These are phyloP conservation scores for Colletotrichum sp. DNA, from an alignment of 2,329 filamentous ascomycete genomes.

Conservation along the genomic window DNA sequence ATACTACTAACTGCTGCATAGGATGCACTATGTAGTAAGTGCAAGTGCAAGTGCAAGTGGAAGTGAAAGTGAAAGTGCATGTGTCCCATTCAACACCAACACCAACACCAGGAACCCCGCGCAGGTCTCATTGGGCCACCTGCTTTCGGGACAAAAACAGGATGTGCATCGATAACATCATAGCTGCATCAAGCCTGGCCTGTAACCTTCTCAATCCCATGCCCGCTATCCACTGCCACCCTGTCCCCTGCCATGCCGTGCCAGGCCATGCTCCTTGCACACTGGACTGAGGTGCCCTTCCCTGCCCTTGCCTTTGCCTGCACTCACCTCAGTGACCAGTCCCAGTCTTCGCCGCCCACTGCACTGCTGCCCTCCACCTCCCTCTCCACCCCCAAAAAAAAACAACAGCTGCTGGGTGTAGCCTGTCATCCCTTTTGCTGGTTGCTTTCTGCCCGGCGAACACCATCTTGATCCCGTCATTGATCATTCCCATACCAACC, in stretches of 20 bases:
- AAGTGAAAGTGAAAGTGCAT: background rate
- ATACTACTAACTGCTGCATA: no score
- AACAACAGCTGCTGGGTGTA: background rate
- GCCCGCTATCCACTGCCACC: background rate
- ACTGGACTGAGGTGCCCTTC: background rate
- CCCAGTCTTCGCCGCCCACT: background rate
- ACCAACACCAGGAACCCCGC: background rate
- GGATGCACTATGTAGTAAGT: no score
- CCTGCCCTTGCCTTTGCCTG: background rate
- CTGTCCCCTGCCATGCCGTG: background rate
- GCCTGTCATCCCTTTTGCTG: background rate
- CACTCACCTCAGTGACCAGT: background rate
- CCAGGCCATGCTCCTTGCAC: background rate
- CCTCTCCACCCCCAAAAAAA: background rate
- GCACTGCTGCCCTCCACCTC: background rate
- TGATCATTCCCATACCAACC: constrained; percentile 3
- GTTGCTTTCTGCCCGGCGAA: background rate
- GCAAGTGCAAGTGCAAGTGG: background rate
- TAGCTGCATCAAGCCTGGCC: constrained; percentile 19
- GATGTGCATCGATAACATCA: constrained; percentile 22
- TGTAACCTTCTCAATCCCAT: background rate
- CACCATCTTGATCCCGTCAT: constrained; percentile 8
- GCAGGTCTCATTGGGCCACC: constrained; percentile 12
- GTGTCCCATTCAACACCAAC: background rate
- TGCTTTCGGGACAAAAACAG: constrained; percentile 16